Evolutionary conservation across 768 basidiomycete genomes (phyloP).

Genomic region (Naematelia aurantialba): DNA sequence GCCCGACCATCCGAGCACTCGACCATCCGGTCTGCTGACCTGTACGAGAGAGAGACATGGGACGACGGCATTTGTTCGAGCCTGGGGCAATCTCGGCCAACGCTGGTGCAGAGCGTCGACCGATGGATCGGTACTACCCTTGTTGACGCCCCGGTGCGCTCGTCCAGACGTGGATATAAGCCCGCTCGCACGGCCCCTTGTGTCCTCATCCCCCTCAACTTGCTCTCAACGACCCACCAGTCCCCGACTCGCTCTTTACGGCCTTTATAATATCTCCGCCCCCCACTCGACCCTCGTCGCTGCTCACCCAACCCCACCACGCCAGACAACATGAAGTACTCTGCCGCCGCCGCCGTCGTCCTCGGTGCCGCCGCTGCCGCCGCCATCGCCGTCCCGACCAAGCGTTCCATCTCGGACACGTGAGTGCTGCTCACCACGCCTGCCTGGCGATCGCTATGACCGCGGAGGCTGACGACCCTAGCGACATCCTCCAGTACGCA

Average conservation of each 20-base stretch:
- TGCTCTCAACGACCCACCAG: slow-evolving; percentile 1
- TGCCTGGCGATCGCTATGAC: too few relatives aligned
- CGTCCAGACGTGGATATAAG: slow-evolving; percentile 6
- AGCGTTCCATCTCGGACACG: slow-evolving; percentile 29
- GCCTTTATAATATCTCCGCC: background rate
- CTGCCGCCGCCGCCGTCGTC: slow-evolving; percentile 22
- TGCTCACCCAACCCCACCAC: background rate
- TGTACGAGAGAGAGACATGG: background rate
- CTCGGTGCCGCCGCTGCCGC: slow-evolving; percentile 19
- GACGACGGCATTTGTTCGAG: background rate
- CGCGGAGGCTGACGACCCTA: slow-evolving; percentile 7
- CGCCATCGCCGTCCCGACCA: slow-evolving; percentile 22
- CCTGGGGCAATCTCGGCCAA: background rate
- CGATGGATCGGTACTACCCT: background rate
- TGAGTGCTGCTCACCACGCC: slow-evolving; percentile 9
- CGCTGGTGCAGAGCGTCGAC: background rate
- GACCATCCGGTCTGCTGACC: too few relatives aligned
- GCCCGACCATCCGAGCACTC: background rate
- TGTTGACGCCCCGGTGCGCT: too few relatives aligned
- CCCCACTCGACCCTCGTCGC: background rate
- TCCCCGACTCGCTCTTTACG: background rate
- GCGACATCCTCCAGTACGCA: slow-evolving; percentile 43
- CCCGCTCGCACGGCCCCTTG: background rate
- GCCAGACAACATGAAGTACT: slow-evolving; percentile 19
- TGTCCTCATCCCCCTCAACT: background rate